These are phyloP conservation scores for Chloranthus sessilifolius DNA, from an alignment of 164 flowering plant genomes.

Conservation along the genomic window DNA sequence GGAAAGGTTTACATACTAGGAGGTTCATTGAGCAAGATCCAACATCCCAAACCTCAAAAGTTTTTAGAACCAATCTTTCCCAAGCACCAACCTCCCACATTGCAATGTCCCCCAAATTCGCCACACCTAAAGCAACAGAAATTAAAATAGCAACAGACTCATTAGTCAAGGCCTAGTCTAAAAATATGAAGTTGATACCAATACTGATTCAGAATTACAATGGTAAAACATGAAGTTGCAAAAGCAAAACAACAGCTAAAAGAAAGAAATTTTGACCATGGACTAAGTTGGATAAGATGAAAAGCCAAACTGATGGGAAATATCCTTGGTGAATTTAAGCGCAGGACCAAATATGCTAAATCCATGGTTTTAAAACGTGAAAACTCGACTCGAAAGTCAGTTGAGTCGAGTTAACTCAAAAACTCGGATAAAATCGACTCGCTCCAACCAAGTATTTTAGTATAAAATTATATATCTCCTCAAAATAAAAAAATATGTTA, in stretches of 20 bases:
- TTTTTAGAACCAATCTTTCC: slow-evolving; percentile 49
- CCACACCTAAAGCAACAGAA: slow-evolving; percentile 54
- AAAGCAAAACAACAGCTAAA: background rate
- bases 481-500: no score
- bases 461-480: no score
- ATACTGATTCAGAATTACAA: background rate
- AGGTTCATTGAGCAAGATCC: slow-evolving; percentile 51
- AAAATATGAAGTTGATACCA: background rate
- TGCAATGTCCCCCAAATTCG: slow-evolving; percentile 68
- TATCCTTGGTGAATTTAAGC: slow-evolving; percentile 71
- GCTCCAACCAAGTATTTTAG: no score
- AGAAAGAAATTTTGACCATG: slow-evolving; percentile 42
- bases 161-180: slow-evolving; percentile 2
- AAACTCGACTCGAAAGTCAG: no score
- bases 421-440: no score
- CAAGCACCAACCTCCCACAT: slow-evolving; percentile 76
- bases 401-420: no score
- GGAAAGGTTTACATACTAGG: slow-evolving; percentile 40
- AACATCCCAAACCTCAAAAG: slow-evolving; percentile 82
- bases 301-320: slow-evolving; percentile 91
- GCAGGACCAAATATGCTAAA: no score
- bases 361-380: no score
- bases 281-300: slow-evolving; percentile 68
- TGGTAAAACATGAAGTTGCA: background rate
- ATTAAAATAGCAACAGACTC: slow-evolving; percentile 1